phyloP scores from a whole-genome alignment of 208 protist genomes.

The Leptomonas seymouri region DNA sequence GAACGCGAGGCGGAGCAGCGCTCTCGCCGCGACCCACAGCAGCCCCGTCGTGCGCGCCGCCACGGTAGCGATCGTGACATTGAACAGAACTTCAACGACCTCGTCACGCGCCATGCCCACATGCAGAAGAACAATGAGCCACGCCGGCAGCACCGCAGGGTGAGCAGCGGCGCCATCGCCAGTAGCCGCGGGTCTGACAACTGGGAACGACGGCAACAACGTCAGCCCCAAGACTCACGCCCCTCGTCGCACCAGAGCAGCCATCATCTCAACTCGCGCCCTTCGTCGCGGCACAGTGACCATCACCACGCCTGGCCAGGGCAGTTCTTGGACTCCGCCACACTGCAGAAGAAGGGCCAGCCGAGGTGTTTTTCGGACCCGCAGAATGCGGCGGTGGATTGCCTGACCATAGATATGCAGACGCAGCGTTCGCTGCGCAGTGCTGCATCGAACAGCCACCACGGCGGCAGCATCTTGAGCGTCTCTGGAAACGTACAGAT shows the following conservation, averaged over 20 bases:
- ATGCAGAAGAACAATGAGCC: conserved; percentile 9
- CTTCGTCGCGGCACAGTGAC: conserved; percentile 11
- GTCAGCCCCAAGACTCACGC: conserved; percentile 2
- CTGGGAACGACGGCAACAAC: not conserved
- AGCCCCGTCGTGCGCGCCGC: conserved; percentile 10
- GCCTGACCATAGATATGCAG: conserved; percentile 19
- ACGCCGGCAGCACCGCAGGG: conserved; percentile 1
- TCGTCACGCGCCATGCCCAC: conserved; percentile 5
- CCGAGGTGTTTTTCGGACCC: conserved; percentile 30
- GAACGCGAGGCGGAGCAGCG: not conserved
- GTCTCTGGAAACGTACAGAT: not conserved
- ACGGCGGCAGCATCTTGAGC: conserved; percentile 12
- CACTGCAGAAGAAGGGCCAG: conserved; percentile 46
- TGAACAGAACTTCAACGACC: conserved; percentile 34
- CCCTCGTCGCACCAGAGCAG: conserved; percentile 19
- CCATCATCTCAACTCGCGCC: conserved; percentile 13
- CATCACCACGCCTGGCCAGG: conserved; percentile 29
- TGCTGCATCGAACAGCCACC: conserved; percentile 11
- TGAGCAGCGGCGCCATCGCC: not conserved
- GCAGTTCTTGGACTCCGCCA: conserved; percentile 35
- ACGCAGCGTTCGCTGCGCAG: conserved; percentile 17
- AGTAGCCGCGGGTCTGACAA: not conserved
- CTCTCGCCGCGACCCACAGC: not conserved
- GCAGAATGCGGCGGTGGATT: conserved; percentile 1
- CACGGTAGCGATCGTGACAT: conserved; percentile 26